A percentile compares a stretch with the other conserved stretches of the same genome.
Conservation (phyloP, 352 stramenopile species). For the Pythium utonaiense region DNA sequence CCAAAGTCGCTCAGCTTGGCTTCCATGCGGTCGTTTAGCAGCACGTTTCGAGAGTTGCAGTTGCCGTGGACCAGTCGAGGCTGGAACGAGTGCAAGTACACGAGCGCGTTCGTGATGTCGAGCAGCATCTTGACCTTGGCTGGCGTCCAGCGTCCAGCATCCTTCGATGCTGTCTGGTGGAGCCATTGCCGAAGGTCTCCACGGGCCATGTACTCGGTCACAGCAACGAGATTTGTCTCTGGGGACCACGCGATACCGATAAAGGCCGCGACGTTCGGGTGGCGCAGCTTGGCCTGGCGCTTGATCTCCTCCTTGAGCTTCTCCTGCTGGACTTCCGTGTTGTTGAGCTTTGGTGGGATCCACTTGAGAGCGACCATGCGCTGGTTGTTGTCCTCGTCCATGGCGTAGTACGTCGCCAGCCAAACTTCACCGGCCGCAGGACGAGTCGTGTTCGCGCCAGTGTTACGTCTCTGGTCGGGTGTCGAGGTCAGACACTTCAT, state of each 20-base stretch:
- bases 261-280: conserved; percentile 66
- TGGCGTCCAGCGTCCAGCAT: conserved; percentile 46
- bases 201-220: conserved; percentile 73
- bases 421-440: conserved; percentile 47
- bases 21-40: conserved; percentile 50
- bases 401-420: conserved; percentile 44
- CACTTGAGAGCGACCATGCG: conserved; percentile 57
- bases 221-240: conserved; percentile 56
- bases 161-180: conserved; percentile 36
- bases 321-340: conserved; percentile 30
- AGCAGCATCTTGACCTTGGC: conserved; percentile 60
- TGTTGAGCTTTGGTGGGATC: conserved; percentile 32
- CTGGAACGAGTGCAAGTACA: conserved; percentile 67
- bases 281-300: conserved; percentile 51
- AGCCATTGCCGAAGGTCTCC: conserved; percentile 71
- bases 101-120: conserved; percentile 55
- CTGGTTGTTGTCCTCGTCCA: conserved; percentile 26
- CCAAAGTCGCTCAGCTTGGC: conserved; percentile 73
- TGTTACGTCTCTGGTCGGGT: conserved; percentile 43
- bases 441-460: conserved; percentile 29
- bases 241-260: conserved; percentile 69
- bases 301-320: conserved; percentile 68
- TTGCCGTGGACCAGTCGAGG: conserved; percentile 55
- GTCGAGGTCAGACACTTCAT: conserved; percentile 50
- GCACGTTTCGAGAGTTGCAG: conserved; percentile 63